Evolutionary conservation across 768 basidiomycete genomes (phyloP).

Genomic region (Pleurotus cornucopiae): DNA sequence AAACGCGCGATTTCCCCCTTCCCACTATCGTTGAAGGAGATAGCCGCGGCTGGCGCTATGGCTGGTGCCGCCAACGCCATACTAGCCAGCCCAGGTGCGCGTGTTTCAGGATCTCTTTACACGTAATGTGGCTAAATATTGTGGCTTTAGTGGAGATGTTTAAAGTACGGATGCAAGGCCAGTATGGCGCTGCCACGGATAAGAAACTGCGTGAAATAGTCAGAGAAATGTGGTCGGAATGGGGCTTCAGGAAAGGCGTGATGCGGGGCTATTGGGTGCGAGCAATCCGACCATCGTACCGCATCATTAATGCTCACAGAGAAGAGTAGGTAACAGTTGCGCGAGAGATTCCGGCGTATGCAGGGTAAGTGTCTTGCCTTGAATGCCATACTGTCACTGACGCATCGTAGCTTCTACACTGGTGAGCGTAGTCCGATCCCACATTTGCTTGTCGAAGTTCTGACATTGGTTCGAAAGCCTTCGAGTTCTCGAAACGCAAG

Average conservation of each 20-base stretch:
- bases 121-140: neutral
- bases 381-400: neutral
- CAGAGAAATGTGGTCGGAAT: conserved; percentile 80
- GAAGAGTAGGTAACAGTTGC: conserved; percentile 72
- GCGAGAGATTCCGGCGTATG: conserved; percentile 95
- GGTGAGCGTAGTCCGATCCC: conserved; percentile 28
- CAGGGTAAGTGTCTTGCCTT: conserved; percentile 51
- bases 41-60: conserved; percentile 83
- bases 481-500: conserved; percentile 83
- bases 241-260: conserved; percentile 83
- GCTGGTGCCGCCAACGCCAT: conserved; percentile 90
- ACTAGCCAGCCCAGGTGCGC: conserved; percentile 81
- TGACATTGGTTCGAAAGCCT: conserved; percentile 44
- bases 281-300: neutral
- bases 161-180: conserved; percentile 97
- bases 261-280: conserved; percentile 97
- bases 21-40: conserved; percentile 75
- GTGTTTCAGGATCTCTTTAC: neutral
- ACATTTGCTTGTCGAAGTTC: neutral
- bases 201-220: conserved; percentile 71
- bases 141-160: conserved; percentile 82
- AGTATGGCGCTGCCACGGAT: conserved; percentile 80
- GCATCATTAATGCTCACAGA: neutral
- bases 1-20: conserved; percentile 85
- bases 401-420: conserved; percentile 56